These are phyloP conservation scores for Zymoseptoria passerinii DNA, from an alignment of 2,329 filamentous ascomycete species.

Conservation along the genomic window DNA sequence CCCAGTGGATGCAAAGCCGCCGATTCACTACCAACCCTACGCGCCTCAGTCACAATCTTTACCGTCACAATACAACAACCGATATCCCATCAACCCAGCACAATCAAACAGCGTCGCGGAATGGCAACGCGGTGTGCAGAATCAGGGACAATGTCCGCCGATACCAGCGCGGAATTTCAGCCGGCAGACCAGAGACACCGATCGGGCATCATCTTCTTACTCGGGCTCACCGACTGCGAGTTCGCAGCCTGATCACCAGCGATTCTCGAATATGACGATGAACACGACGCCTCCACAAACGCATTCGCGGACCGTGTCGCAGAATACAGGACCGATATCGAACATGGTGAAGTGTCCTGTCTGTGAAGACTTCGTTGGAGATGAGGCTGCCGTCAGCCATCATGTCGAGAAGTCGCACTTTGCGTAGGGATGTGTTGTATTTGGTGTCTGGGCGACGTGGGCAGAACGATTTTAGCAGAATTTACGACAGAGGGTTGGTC, in stretches of 20 bases:
- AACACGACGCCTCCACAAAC: background rate
- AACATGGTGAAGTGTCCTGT: conserved; percentile 23
- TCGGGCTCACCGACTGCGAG: background rate
- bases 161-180: background rate
- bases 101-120: conserved; percentile 9
- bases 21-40: conserved; percentile 14
- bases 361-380: conserved; percentile 27
- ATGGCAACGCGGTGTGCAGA: conserved; percentile 13
- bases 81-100: conserved; percentile 6
- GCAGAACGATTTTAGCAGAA: background rate
- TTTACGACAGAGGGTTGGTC: background rate
- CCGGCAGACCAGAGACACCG: background rate
- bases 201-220: conserved; percentile 1
- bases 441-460: background rate
- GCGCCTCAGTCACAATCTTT: background rate
- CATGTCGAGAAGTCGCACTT: conserved; percentile 27
- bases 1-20: conserved; percentile 6
- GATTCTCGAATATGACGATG: background rate
- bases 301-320: background rate
- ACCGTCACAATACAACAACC: conserved; percentile 7
- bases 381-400: conserved; percentile 28
- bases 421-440: conserved; percentile 7
- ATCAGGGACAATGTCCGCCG: background rate
- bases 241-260: background rate
- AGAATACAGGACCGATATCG: background rate